A percentile compares a stretch with the other conserved stretches of the same genome.
Conservation (phyloP, 768 basidiomycete genomes). For the Leccinum subgranulosum region DNA sequence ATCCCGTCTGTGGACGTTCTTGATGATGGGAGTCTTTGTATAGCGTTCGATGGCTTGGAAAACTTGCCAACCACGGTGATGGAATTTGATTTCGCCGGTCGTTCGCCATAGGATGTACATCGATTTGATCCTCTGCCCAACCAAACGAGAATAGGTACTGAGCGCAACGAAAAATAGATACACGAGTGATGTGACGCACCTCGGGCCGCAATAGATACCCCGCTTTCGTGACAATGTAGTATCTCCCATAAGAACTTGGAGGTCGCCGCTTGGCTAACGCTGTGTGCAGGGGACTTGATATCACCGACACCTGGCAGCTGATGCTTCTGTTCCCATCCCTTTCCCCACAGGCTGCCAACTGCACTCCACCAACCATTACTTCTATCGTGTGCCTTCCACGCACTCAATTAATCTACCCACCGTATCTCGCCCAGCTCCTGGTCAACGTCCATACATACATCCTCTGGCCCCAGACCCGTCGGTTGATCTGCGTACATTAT, state of each 20-base stretch:
- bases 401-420: not conserved
- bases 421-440: not conserved
- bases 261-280: not conserved
- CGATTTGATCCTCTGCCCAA: constrained; percentile 63
- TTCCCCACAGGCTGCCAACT: too few species aligned
- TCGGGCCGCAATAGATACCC: constrained; percentile 68
- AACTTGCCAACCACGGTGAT: constrained; percentile 65
- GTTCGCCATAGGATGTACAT: constrained; percentile 68
- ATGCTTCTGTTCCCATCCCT: constrained; percentile 22
- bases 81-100: constrained; percentile 67
- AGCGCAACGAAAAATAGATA: not conserved
- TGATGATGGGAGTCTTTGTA: constrained; percentile 50
- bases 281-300: not conserved
- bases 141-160: not conserved
- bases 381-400: not conserved
- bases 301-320: constrained; percentile 52
- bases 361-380: constrained; percentile 36
- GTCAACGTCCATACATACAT: not conserved
- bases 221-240: constrained; percentile 47
- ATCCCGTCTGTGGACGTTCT: constrained; percentile 55
- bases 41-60: constrained; percentile 63
- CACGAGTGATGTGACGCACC: constrained; percentile 36
- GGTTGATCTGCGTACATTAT: constrained; percentile 70
- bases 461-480: constrained; percentile 66
- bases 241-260: constrained; percentile 33